Base-by-base conservation (phyloP, 441 rosid species). In the Adansonia madagascariensis region DNA sequence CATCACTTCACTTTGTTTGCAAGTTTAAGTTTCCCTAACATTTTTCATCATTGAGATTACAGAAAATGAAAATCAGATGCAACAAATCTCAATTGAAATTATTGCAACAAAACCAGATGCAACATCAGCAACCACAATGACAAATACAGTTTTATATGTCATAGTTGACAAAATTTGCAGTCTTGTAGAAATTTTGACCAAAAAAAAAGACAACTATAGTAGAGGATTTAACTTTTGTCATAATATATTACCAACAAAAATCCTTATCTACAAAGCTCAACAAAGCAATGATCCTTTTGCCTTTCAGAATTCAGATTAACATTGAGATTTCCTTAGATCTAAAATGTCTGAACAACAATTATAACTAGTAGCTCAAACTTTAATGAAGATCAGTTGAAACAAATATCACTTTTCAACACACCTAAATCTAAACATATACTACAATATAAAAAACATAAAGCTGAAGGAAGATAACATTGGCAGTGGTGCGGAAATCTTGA, bases 171-270 rank as follows among this genome's bases (percentile, higher is more conserved):
- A 18, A 62, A 62, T 62, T 31, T 31, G 17, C 67, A 62, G 41
- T 31, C 24, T 65, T 65, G 12, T 3, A n/a, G 5, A 41, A 39
- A 8, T 35, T 14, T 66, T 44, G 49, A 64, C 69, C 15, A 14
- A 52, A 39, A 46, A 27, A 60, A 60, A 60, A 60, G 39, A 24
- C 64, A 11, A 11, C 24, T 11, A 60, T 27, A 20, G 27, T 65
- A 39, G 9, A 63, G 17, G 68, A 63, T 35, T 63, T 15, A 39
- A 41, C 47, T 39, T 9, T 64, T 64, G 14, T 39, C 70, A 17
- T 64, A n/a, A 64, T n/a, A 22, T 59, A 39, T 64, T 41, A 62
- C 67, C 67, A 62, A 62, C 67, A 62, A 60, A 31, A n/a, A 1
- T 4, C 65, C 0, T 11, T 10, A 60, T 60, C 39, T 65, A 50